Evolutionary conservation across 768 basidiomycete species (phyloP).

Genomic region (Cystobasidium tubakii): DNA sequence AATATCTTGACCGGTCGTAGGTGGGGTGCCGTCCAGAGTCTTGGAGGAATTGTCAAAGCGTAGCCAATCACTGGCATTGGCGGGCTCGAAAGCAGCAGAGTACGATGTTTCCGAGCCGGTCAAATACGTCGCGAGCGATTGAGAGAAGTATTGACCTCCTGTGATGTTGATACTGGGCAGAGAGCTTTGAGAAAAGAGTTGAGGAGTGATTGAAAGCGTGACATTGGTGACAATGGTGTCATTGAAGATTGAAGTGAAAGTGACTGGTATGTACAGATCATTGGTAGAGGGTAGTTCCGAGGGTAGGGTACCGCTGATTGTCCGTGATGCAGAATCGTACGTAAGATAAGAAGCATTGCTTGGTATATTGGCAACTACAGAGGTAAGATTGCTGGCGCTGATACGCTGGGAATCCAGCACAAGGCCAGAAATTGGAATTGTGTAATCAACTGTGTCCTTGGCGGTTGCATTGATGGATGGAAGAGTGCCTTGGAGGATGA

Average conservation of each 20-base stretch:
- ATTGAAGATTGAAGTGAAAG: slow-evolving; percentile 59
- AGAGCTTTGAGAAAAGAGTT: slow-evolving; percentile 58
- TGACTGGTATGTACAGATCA: slow-evolving; percentile 57
- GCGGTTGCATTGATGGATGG: slow-evolving; percentile 70
- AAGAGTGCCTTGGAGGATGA: slow-evolving; percentile 54
- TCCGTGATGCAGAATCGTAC: slow-evolving; percentile 58
- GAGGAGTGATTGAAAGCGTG: slow-evolving; percentile 62
- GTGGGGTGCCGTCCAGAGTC: slow-evolving; percentile 41
- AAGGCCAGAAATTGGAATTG: slow-evolving; percentile 51
- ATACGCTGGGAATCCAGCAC: slow-evolving; percentile 62
- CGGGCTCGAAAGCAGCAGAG: slow-evolving; percentile 38
- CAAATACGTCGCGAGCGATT: slow-evolving; percentile 39
- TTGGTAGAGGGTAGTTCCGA: slow-evolving; percentile 49
- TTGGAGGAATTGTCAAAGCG: slow-evolving; percentile 37
- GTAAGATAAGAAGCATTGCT: slow-evolving; percentile 51
- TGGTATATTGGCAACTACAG: slow-evolving; percentile 60
- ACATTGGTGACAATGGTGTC: slow-evolving; percentile 64
- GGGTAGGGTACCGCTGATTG: slow-evolving; percentile 64
- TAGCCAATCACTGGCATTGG: slow-evolving; percentile 39
- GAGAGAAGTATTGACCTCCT: slow-evolving; percentile 38
- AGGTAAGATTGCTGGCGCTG: slow-evolving; percentile 57
- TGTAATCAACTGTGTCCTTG: slow-evolving; percentile 56
- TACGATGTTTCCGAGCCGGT: slow-evolving; percentile 21
- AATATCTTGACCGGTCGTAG: slow-evolving; percentile 33
- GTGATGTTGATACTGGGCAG: slow-evolving; percentile 42